These are phyloP conservation scores for Talaromyces pinophilus DNA, from an alignment of 2,329 filamentous ascomycete species.

Conservation along the genomic window DNA sequence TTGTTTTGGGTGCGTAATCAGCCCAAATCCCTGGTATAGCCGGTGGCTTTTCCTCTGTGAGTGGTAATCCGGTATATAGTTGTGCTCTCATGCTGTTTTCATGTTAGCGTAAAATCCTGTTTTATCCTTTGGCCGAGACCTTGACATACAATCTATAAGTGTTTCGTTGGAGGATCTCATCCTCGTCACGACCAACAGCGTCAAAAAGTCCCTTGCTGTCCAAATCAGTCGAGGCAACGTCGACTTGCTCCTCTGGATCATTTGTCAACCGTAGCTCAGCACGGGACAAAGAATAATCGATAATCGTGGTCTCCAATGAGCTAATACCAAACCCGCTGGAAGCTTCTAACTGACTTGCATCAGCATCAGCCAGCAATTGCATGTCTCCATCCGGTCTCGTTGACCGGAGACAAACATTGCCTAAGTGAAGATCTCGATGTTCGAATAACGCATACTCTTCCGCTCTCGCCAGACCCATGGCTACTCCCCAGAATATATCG, in stretches of 20 bases:
- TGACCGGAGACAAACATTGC: slow-evolving; percentile 63
- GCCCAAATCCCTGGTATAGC: slow-evolving; percentile 51
- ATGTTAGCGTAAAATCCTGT: slow-evolving; percentile 11
- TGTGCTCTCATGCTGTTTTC: slow-evolving; percentile 41
- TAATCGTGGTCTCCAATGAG: slow-evolving; percentile 62
- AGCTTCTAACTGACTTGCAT: slow-evolving; percentile 34
- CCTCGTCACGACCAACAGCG: slow-evolving; percentile 44
- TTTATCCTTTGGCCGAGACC: neutral
- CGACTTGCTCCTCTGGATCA: slow-evolving; percentile 29
- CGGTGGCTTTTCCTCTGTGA: slow-evolving; percentile 39
- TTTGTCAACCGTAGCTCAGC: slow-evolving; percentile 48
- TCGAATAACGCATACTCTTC: slow-evolving; percentile 63
- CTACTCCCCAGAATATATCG: slow-evolving; percentile 69
- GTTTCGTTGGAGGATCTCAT: slow-evolving; percentile 43
- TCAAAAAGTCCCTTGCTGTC: slow-evolving; percentile 48
- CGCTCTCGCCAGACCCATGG: slow-evolving; percentile 61
- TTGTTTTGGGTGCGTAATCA: slow-evolving; percentile 60
- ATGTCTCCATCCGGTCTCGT: slow-evolving; percentile 35
- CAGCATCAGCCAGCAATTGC: slow-evolving; percentile 37
- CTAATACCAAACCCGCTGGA: slow-evolving; percentile 54
- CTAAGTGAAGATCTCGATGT: slow-evolving; percentile 66
- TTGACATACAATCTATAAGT: slow-evolving; percentile 45
- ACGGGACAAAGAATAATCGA: slow-evolving; percentile 69
- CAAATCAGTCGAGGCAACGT: slow-evolving; percentile 44
- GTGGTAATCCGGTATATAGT: slow-evolving; percentile 48